Percentiles rank a stretch among this genome's conserved stretches.
Conservation (phyloP, 2,329 filamentous ascomycete genomes). For the Calonectria pseudoreteaudii region DNA sequence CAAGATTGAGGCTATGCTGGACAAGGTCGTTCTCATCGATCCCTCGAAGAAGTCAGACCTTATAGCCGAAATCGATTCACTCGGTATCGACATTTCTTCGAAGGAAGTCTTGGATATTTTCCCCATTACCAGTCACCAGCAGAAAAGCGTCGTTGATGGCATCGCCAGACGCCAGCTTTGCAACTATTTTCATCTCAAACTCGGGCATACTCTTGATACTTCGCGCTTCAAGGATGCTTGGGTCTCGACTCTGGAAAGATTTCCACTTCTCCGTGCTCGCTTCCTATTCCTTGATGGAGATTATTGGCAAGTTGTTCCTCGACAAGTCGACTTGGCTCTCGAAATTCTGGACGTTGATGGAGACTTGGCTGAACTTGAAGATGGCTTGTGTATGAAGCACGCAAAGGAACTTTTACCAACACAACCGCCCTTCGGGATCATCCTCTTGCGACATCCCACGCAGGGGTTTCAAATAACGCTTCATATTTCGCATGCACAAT, state of each 20-base stretch:
- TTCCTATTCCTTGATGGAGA: slow-evolving; percentile 31
- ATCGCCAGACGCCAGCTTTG: slow-evolving; percentile 21
- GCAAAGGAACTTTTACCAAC: neutral
- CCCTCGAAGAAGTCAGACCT: slow-evolving; percentile 12
- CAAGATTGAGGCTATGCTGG: slow-evolving; percentile 51
- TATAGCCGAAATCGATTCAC: slow-evolving; percentile 5
- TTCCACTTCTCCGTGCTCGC: slow-evolving; percentile 36
- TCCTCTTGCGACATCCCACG: slow-evolving; percentile 26
- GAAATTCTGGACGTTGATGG: slow-evolving; percentile 6
- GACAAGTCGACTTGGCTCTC: slow-evolving; percentile 18
- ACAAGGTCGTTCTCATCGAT: slow-evolving; percentile 20
- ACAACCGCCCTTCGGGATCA: slow-evolving; percentile 29
- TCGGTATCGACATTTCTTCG: slow-evolving; percentile 5
- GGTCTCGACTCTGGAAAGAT: slow-evolving; percentile 21
- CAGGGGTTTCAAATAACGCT: slow-evolving; percentile 34
- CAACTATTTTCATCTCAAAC: slow-evolving; percentile 40
- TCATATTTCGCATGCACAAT: slow-evolving; percentile 60
- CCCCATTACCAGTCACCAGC: slow-evolving; percentile 31
- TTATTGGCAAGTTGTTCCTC: slow-evolving; percentile 37
- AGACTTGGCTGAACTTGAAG: slow-evolving; percentile 25
- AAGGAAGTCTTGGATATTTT: slow-evolving; percentile 24
- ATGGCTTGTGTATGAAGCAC: slow-evolving; percentile 26
- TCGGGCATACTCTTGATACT: slow-evolving; percentile 28
- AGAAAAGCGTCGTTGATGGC: slow-evolving; percentile 10
- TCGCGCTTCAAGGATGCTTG: slow-evolving; percentile 31